Conservation (phyloP, 176 grass and related monocot species). For the Ampelocalamus luodianensis region DNA sequence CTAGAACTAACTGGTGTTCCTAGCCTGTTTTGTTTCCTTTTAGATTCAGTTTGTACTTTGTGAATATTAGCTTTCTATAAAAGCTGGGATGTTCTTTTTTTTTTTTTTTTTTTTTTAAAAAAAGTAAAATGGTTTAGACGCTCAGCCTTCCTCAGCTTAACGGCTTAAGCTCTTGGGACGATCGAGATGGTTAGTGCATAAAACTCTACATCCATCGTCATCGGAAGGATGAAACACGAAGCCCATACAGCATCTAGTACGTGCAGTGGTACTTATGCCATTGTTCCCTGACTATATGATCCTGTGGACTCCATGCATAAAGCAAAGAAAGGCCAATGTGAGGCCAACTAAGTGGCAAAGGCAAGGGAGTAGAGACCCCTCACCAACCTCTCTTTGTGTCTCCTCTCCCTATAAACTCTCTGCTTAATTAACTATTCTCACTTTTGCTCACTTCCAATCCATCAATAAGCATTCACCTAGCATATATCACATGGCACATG, state of each 20-base stretch:
- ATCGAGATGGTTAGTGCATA: too few species aligned
- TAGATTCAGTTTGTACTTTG: too few species aligned
- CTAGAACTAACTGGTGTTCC: too few species aligned
- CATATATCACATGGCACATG: conserved; percentile 35
- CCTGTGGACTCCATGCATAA: background rate
- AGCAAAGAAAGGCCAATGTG: background rate
- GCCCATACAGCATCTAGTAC: background rate
- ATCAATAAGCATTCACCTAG: background rate
- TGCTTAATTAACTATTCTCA: too few species aligned
- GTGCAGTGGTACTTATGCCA: background rate
- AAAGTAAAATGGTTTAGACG: too few species aligned
- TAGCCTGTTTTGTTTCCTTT: too few species aligned
- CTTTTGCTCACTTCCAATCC: background rate
- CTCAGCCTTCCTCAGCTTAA: too few species aligned
- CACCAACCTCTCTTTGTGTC: background rate
- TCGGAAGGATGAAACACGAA: background rate
- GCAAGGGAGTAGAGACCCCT: background rate
- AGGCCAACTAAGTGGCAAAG: background rate
- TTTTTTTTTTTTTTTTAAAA: too few species aligned
- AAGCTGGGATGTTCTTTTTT: too few species aligned
- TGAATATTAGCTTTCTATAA: too few species aligned
- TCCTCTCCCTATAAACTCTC: background rate
- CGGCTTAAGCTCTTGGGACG: too few species aligned
- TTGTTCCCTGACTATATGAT: background rate
- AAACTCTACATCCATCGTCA: too few species aligned